Percentiles rank a stretch among this genome's conserved stretches.
These are phyloP conservation scores for Aspergillus carbonarius DNA, from an alignment of 2,329 filamentous ascomycete genomes.

Conservation along the genomic window DNA sequence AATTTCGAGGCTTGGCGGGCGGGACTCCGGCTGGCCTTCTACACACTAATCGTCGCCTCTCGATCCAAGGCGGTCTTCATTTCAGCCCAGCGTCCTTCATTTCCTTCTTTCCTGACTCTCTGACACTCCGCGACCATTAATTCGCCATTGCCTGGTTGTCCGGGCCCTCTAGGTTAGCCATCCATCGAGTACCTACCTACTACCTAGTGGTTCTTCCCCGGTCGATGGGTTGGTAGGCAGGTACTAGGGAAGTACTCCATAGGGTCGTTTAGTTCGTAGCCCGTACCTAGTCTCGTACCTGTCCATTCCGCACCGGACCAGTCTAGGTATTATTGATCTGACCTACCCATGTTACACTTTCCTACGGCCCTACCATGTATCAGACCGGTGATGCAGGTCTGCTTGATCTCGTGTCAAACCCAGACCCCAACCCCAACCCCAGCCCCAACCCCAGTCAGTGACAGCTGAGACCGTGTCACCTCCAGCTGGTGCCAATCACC, in stretches of 20 bases:
- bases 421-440: background rate
- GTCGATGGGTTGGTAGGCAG: background rate
- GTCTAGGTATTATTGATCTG: background rate
- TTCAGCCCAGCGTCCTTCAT: no score
- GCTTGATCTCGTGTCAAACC: background rate
- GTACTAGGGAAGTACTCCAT: background rate
- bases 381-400: background rate
- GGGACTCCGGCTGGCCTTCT: slow-evolving; percentile 5
- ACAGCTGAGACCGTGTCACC: slow-evolving; percentile 4
- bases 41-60: background rate
- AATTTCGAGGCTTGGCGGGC: slow-evolving; percentile 16
- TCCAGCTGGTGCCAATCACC: slow-evolving; percentile 12
- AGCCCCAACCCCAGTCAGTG: slow-evolving; percentile 1
- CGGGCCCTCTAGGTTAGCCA: background rate
- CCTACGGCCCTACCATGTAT: background rate
- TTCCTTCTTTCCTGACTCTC: no score
- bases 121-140: no score
- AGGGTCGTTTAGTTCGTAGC: background rate
- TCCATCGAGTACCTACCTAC: no score
- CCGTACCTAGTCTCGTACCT: background rate
- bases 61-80: no score
- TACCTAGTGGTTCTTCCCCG: background rate
- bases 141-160: no score
- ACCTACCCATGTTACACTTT: background rate
- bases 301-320: background rate